phyloP scores from a whole-genome alignment of 1,284 basidiomycete genomes.

The Cryptococcus hybrid region DNA sequence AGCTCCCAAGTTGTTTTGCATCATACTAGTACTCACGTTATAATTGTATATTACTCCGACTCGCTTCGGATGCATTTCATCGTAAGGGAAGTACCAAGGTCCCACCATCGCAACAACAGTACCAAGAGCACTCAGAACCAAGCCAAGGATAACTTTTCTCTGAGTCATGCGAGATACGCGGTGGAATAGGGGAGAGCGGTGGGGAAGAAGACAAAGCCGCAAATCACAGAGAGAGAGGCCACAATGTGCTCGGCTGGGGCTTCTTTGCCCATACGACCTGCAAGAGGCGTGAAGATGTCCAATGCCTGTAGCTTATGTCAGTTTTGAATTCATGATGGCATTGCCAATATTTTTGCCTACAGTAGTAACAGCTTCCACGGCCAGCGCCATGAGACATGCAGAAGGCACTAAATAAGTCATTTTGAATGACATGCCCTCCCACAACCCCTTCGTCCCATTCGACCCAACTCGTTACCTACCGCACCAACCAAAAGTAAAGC shows the following conservation, averaged over 20 bases:
- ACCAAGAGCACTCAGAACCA: slow-evolving; percentile 24
- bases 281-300: slow-evolving; percentile 90
- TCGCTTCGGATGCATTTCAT: slow-evolving; percentile 82
- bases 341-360: slow-evolving; percentile 42
- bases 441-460: slow-evolving; percentile 4
- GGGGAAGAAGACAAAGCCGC: slow-evolving; percentile 62
- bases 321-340: background rate
- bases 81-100: slow-evolving; percentile 58
- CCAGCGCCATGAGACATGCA: slow-evolving; percentile 63
- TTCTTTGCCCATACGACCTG: slow-evolving; percentile 53
- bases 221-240: slow-evolving; percentile 66
- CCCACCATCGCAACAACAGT: slow-evolving; percentile 33
- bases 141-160: slow-evolving; percentile 51
- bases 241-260: slow-evolving; percentile 88
- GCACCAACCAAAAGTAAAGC: slow-evolving; percentile 31
- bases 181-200: slow-evolving; percentile 63
- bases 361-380: slow-evolving; percentile 66
- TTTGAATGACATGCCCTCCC: slow-evolving; percentile 18
- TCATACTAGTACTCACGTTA: slow-evolving; percentile 61
- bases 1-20: background rate
- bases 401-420: slow-evolving; percentile 67
- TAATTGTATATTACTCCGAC: slow-evolving; percentile 82
- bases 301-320: slow-evolving; percentile 47
- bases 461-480: slow-evolving; percentile 17
- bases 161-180: slow-evolving; percentile 62